Percentiles rank a stretch among this genome's conserved stretches.
Conservation (phyloP, 805 yeast genomes). For the Ascoidea asiatica region DNA sequence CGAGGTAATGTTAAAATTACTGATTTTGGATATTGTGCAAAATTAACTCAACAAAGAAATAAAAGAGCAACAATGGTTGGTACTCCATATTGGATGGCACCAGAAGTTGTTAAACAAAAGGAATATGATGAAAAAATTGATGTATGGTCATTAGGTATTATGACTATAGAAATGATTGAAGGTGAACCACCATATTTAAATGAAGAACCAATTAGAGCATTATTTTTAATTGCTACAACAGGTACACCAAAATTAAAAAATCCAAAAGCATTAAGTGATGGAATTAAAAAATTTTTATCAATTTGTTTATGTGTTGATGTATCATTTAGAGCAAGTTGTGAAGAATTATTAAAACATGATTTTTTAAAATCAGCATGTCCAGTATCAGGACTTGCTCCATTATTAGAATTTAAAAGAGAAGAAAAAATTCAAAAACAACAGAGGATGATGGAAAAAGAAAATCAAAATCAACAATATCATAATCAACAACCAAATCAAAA, state of each 20-base stretch:
- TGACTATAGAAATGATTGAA: constrained; percentile 98
- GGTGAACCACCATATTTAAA: constrained; percentile 98
- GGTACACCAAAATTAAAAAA: constrained; percentile 93
- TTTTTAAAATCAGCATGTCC: constrained; percentile 54
- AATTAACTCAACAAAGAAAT: constrained; percentile 63
- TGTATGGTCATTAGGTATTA: constrained; percentile 95
- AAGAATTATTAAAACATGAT: constrained; percentile 69
- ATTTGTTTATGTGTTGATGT: constrained; percentile 94
- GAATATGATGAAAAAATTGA: constrained; percentile 96
- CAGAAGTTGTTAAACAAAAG: constrained; percentile 89
- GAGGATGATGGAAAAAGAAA: too few species aligned
- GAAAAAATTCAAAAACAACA: too few species aligned
- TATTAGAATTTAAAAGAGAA: constrained; percentile 37
- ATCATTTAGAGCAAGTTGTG: constrained; percentile 79
- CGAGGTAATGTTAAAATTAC: constrained; percentile 85
- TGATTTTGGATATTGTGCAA: constrained; percentile 97
- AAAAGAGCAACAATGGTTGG: constrained; percentile 98
- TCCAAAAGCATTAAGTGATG: constrained; percentile 64
- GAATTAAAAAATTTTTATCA: constrained; percentile 74
- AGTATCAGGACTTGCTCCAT: constrained; percentile 41
- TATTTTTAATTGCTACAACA: constrained; percentile 88
- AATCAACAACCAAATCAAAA: too few species aligned
- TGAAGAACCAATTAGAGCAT: constrained; percentile 89
- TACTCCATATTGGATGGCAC: constrained; percentile 99
- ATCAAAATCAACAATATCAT: too few species aligned